Evolutionary conservation across 345 rosid genomes (phyloP), one percentile per base, ranked within the genome.

Genomic region (Stellera chamaejasme): DNA sequence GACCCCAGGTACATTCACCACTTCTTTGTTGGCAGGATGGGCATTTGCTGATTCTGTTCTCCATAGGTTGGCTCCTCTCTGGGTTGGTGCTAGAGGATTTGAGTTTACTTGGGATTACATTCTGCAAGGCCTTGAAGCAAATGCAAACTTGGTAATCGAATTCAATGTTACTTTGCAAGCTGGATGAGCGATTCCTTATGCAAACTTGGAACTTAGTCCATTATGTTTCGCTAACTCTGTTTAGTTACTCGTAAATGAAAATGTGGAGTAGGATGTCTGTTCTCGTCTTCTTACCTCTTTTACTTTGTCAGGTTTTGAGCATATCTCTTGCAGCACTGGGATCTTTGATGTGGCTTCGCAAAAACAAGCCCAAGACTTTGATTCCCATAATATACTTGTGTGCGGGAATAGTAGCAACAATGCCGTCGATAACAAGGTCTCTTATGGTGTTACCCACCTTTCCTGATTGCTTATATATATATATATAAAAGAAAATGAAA

Each of bases 21-120:
- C 49, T 71, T 53, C 48, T 32, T 8, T 55, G 43, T 64, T 78
- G 64, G 55, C 73, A 92, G 96, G 96, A 39, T 92, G 98, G 98
- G 98, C 98, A 43, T 92, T 92, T 10, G 95, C 98, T 27, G 98
- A 92, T 81, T 81, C 98, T 56, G 84, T 92, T 52, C 75, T 92
- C 41, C 98, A 92, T 69, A 82, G 89, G 72, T 74, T 88, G 70
- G 98, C 97, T 56, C 95, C 95, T 32, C 95, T 92, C 23, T 88
- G 97, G 98, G 95, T 86, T 41, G 97, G 97, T 55, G 95, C 97
- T 50, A 76, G 97, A 71, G 98, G 97, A 50, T 78, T 86, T 53
- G 97, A 92, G 69, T 88, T 92, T 69, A 93, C 97, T 27, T 86
- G 98, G 97, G 95, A 85, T 28, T 88, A 77, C 66, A 72, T 92